Base-by-base conservation (phyloP, 1,139 yeast species). In the Blastobotrys elegans region DNA sequence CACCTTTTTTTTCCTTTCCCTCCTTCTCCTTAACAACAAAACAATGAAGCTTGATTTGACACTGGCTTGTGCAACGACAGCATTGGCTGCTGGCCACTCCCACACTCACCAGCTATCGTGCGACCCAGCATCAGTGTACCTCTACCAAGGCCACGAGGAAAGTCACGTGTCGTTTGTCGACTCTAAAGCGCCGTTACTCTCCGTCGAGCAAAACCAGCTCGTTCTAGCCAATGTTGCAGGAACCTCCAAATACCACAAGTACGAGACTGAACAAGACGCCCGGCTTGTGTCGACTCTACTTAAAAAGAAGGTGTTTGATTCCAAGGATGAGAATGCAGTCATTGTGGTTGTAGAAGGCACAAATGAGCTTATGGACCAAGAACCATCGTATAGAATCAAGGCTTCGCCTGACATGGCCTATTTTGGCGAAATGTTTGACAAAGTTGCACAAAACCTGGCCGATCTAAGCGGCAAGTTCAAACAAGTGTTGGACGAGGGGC, bases 171-270 rank as follows among this genome's bases (percentile, higher is more conserved):
- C 48, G 4, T 38, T 40, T 40, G 41, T 21, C 10, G 47, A 38
- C n/a, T 16, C 39, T 8, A 26, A 21, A 8, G 47, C 48, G 14
- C 52, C 52, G 14, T 27, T 24, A 24, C 43, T 52, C 40, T 48
- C 50, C 35, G 27, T 50, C 31, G 57, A 54, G 22, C 63, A 59
- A 48, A 50, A 57, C 39, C 61, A 59, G 51, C 53, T 59, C 24
- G 58, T 59, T 29, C 49, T 60, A 26, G 59, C 62, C 3, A 62
- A 60, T 44, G 50, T 56, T 32, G 56, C 53, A 14, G 62, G 62
- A 5, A 51, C 58, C 18, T 43, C 54, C 24, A 47, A 51, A 14
- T 42, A 53, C 34, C 54, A 57, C 49, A 21, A 34, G 8, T 42
- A 53, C 27, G 30, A 46, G 26, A 48, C 44, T 36, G 51, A 51